phyloP scores from a whole-genome alignment of 1,139 yeast genomes.

The Hansenula lynferdii region DNA sequence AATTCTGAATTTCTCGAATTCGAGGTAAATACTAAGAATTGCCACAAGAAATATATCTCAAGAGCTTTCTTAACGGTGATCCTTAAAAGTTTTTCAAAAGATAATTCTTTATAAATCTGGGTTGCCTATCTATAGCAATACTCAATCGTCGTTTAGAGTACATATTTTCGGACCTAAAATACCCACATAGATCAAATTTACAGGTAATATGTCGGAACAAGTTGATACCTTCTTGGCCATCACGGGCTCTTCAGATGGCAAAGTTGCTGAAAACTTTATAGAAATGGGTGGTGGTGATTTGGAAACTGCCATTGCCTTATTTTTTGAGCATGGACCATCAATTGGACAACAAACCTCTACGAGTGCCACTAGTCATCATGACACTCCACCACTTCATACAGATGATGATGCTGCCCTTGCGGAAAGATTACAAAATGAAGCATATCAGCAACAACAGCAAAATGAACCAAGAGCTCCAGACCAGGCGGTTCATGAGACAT shows the following conservation, averaged over 20 bases:
- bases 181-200: too few species aligned
- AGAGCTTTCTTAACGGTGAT: too few species aligned
- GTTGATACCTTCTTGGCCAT: constrained; percentile 78
- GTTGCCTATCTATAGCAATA: too few species aligned
- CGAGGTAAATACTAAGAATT: too few species aligned
- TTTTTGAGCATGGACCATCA: constrained; percentile 63
- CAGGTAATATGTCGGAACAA: constrained; percentile 52
- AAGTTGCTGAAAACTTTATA: constrained; percentile 70
- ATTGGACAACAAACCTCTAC: constrained; percentile 4
- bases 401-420: constrained; percentile 58
- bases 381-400: constrained; percentile 11
- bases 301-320: constrained; percentile 83
- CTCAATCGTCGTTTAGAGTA: too few species aligned
- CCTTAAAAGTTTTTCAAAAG: too few species aligned
- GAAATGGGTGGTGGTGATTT: constrained; percentile 76
- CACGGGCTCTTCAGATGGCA: constrained; percentile 68
- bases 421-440: constrained; percentile 59
- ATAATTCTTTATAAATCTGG: too few species aligned
- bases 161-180: too few species aligned
- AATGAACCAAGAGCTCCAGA: constrained; percentile 71
- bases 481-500: constrained; percentile 75
- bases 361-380: too few species aligned
- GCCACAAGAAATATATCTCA: not conserved
- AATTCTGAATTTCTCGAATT: too few species aligned
- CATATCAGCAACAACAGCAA: constrained; percentile 41